Evolutionary conservation across 1,139 yeast genomes (phyloP).

Genomic region (Geotrichum restrictum): DNA sequence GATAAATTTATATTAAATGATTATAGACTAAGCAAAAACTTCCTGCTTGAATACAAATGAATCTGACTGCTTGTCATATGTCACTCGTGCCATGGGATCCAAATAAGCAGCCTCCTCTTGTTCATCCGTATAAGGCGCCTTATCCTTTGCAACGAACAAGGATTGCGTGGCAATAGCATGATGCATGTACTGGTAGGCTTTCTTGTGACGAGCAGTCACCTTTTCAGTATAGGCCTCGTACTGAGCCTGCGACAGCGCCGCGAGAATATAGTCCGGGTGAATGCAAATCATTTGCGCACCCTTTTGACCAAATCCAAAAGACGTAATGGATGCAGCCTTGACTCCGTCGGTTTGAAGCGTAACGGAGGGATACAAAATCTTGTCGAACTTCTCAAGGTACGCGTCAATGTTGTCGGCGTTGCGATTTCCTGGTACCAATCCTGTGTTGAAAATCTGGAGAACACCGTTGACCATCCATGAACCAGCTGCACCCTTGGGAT

Average conservation of each 20-base stretch:
- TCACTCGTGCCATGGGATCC: constrained; percentile 90
- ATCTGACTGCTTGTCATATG: constrained; percentile 49
- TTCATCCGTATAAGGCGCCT: constrained; percentile 86
- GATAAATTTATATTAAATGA: too few species aligned
- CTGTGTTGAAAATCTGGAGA: constrained; percentile 83
- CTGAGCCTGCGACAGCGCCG: constrained; percentile 65
- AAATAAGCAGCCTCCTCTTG: constrained; percentile 86
- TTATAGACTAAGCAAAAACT: too few species aligned
- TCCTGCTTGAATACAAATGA: constrained; percentile 49
- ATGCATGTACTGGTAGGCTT: constrained; percentile 93
- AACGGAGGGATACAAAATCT: constrained; percentile 90
- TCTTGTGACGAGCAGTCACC: constrained; percentile 79
- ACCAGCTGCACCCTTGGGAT: constrained; percentile 99
- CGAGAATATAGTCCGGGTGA: constrained; percentile 89
- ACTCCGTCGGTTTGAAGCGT: constrained; percentile 92
- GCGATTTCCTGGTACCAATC: constrained; percentile 96
- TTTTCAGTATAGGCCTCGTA: constrained; percentile 66
- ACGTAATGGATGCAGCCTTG: constrained; percentile 93
- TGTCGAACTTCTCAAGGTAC: constrained; percentile 72
- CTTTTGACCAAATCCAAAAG: constrained; percentile 98
- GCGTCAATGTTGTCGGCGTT: constrained; percentile 95
- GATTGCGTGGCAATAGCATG: constrained; percentile 88
- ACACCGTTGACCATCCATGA: constrained; percentile 99
- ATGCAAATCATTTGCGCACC: constrained; percentile 93
- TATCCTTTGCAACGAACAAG: constrained; percentile 86